A percentile compares a stretch with the other conserved stretches of the same genome.
These are phyloP conservation scores for Populus hybrid DNA, from an alignment of 441 rosid genomes.

Conservation along the genomic window DNA sequence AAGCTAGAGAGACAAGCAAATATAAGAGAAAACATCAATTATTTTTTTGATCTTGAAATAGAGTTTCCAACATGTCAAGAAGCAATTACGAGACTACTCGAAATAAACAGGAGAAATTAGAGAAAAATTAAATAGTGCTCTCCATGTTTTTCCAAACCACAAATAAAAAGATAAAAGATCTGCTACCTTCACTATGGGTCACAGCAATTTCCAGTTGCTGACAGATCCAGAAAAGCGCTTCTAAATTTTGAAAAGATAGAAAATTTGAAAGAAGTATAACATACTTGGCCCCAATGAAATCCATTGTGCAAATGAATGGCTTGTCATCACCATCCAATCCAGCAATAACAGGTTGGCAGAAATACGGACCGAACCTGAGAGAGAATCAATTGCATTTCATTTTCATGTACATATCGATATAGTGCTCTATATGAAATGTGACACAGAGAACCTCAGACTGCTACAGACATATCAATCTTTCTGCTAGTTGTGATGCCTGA, in stretches of 20 bases:
- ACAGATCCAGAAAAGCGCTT: background rate
- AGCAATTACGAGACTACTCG: background rate
- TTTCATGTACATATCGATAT: background rate
- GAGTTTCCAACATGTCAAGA: background rate
- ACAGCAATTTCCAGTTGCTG: background rate
- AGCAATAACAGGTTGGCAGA: slow-evolving; percentile 95
- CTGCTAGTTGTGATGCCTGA: background rate
- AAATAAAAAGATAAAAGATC: background rate
- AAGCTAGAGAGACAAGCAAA: background rate
- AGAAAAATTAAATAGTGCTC: background rate
- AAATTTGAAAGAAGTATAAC: slow-evolving; percentile 22
- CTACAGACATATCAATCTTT: background rate
- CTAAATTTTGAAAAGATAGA: background rate
- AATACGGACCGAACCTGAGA: slow-evolving; percentile 91
- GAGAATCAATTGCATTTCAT: slow-evolving; percentile 1
- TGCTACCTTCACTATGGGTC: background rate
- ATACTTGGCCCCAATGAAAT: slow-evolving; percentile 94
- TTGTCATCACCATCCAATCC: slow-evolving; percentile 88
- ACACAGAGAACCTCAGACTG: background rate
- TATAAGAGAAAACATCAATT: background rate
- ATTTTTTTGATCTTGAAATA: too few relatives aligned
- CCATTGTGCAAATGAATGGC: slow-evolving; percentile 98
- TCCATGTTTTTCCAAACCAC: background rate
- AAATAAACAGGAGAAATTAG: background rate
- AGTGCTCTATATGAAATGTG: background rate